A percentile compares a stretch with the other conserved stretches of the same genome.
Conservation (phyloP, 2,329 filamentous ascomycete genomes). For the Paraphoma sp. region DNA sequence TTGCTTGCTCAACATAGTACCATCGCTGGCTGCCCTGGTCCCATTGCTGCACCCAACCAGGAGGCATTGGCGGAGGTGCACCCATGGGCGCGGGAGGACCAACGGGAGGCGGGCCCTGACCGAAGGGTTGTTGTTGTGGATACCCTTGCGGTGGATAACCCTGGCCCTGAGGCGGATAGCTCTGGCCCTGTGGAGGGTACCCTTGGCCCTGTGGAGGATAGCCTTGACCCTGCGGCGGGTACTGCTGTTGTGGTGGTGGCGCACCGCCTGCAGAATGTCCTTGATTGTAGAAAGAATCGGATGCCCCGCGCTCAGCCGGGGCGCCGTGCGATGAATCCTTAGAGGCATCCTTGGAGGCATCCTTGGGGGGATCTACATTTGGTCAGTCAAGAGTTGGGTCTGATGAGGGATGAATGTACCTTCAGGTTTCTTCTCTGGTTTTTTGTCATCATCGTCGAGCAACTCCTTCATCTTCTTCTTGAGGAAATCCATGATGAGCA, state of each 20-base stretch:
- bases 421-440: conserved; percentile 38
- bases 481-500: conserved; percentile 51
- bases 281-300: conserved; percentile 26
- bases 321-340: conserved; percentile 15
- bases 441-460: conserved; percentile 48
- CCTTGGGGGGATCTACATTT: neutral
- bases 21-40: conserved; percentile 67
- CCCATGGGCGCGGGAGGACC: conserved; percentile 43
- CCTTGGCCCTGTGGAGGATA: conserved; percentile 19
- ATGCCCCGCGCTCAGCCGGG: conserved; percentile 27
- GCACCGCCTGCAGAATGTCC: conserved; percentile 18
- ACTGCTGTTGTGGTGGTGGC: conserved; percentile 27
- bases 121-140: conserved; percentile 32
- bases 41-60: conserved; percentile 69
- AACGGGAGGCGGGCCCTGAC: conserved; percentile 29
- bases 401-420: conserved; percentile 6
- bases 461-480: conserved; percentile 56
- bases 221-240: conserved; percentile 21
- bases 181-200: conserved; percentile 28
- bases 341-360: conserved; percentile 7
- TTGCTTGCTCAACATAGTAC: conserved; percentile 69
- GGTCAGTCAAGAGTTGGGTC: no score
- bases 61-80: conserved; percentile 60
- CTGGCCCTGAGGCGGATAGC: conserved; percentile 31
- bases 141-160: conserved; percentile 32